Percentiles rank a stretch among this genome's conserved stretches.
Evolutionary conservation across 2,329 filamentous ascomycete species (phyloP).

Genomic region (Colletotrichum sp.): DNA sequence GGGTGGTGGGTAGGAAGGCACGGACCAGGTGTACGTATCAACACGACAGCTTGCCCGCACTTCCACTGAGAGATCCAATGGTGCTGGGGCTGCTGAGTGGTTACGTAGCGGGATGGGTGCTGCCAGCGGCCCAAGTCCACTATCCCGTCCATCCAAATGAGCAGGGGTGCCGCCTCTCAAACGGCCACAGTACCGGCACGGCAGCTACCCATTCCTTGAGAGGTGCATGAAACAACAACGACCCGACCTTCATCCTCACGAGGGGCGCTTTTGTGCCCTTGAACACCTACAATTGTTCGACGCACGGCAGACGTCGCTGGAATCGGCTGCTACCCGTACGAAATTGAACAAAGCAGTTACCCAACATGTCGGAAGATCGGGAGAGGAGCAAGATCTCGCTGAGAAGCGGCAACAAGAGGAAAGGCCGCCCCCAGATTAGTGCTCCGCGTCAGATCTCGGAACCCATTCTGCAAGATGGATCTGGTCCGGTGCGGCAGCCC

Average conservation of each 20-base stretch:
- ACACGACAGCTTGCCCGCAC: neutral
- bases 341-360: neutral
- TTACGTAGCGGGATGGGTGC: constrained; percentile 15
- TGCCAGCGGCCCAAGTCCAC: neutral
- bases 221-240: constrained; percentile 16
- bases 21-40: neutral
- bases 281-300: neutral
- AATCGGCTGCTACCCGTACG: neutral
- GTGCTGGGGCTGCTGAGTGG: neutral
- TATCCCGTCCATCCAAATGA: neutral
- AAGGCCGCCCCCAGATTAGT: constrained; percentile 66
- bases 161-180: constrained; percentile 3
- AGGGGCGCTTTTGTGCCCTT: neutral
- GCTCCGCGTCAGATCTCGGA: constrained; percentile 67
- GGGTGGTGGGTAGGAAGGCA: constrained; percentile 6
- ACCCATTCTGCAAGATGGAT: constrained; percentile 58
- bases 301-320: neutral
- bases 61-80: neutral
- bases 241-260: neutral
- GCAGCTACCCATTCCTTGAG: constrained; percentile 10
- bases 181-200: constrained; percentile 4
- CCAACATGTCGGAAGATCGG: constrained; percentile 63
- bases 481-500: constrained; percentile 25
- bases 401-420: constrained; percentile 63
- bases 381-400: constrained; percentile 64